Conservation (phyloP, 768 basidiomycete genomes). For the Podaxis mareebaensis region DNA sequence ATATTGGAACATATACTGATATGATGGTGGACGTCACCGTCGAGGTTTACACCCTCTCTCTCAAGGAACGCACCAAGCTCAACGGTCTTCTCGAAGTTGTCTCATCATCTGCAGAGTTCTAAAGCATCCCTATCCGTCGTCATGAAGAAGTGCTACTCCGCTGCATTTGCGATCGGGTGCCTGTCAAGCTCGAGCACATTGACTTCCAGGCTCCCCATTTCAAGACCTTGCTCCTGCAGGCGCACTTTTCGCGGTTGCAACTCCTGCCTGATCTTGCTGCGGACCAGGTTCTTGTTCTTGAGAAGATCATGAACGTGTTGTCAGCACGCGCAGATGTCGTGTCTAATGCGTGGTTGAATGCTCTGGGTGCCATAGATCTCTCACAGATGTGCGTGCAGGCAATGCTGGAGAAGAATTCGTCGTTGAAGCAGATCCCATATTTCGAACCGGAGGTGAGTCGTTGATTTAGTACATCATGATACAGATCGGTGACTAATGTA, state of each 20-base stretch:
- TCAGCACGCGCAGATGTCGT: slow-evolving; percentile 98
- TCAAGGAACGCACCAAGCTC: slow-evolving; percentile 95
- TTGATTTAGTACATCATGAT: not conserved
- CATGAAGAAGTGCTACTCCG: slow-evolving; percentile 86
- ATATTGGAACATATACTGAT: not conserved
- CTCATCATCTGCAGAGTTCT: slow-evolving; percentile 89
- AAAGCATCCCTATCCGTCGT: slow-evolving; percentile 90
- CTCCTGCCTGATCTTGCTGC: slow-evolving; percentile 92
- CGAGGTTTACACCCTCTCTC: slow-evolving; percentile 93
- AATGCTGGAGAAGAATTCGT: slow-evolving; percentile 82
- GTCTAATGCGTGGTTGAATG: slow-evolving; percentile 95
- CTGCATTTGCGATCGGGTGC: slow-evolving; percentile 93
- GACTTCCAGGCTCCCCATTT: slow-evolving; percentile 96
- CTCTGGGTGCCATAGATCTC: slow-evolving; percentile 94
- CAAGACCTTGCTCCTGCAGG: slow-evolving; percentile 95
- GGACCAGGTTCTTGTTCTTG: slow-evolving; percentile 85
- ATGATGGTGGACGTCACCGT: slow-evolving; percentile 79
- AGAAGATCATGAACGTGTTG: slow-evolving; percentile 87
- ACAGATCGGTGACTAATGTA: not conserved
- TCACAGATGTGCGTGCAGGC: slow-evolving; percentile 89
- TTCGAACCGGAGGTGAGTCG: slow-evolving; percentile 81
- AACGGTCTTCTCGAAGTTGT: slow-evolving; percentile 97
- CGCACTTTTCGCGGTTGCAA: slow-evolving; percentile 92
- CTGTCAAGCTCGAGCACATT: slow-evolving; percentile 81
- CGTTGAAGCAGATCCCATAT: slow-evolving; percentile 94